Conservation (phyloP, 2,329 filamentous ascomycete genomes). For the Colletotrichum caudatum region DNA sequence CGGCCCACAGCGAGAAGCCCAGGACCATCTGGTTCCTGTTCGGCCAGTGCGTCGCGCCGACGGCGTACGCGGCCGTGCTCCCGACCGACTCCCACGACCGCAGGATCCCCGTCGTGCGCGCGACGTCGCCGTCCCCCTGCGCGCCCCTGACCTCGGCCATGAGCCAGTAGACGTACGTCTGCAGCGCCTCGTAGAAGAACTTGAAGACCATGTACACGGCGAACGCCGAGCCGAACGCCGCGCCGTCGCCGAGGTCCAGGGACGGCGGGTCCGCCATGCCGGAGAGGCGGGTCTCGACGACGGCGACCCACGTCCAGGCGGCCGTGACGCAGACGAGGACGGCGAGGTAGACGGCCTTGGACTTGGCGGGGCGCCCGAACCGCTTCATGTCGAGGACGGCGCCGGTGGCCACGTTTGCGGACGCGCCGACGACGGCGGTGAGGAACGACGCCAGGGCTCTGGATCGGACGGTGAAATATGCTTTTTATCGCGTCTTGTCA, state of each 20-base stretch:
- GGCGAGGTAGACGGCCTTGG: constrained; percentile 31
- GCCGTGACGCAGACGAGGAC: constrained; percentile 28
- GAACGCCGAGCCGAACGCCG: constrained; percentile 32
- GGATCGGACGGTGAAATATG: constrained; percentile 37
- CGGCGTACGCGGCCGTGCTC: constrained; percentile 31
- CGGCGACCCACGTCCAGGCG: constrained; percentile 33
- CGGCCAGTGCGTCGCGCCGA: not conserved
- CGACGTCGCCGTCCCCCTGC: constrained; percentile 31
- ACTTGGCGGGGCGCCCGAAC: constrained; percentile 23
- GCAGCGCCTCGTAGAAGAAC: constrained; percentile 35
- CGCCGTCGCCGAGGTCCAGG: constrained; percentile 29
- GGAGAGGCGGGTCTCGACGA: constrained; percentile 31
- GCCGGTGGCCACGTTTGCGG: constrained; percentile 29
- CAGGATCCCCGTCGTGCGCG: constrained; percentile 33
- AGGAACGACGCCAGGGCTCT: constrained; percentile 29
- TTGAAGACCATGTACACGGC: constrained; percentile 39
- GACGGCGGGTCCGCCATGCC: constrained; percentile 24
- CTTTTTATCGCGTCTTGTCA: not conserved
- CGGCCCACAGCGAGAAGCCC: not conserved
- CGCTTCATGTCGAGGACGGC: constrained; percentile 24
- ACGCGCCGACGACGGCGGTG: constrained; percentile 31
- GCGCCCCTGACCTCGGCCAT: constrained; percentile 38
- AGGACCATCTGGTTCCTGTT: no score
- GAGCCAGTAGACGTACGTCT: constrained; percentile 39
- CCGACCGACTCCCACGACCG: constrained; percentile 34